phyloP scores from a whole-genome alignment of 108 stramenopile species.

The Fragilaria crotonensis region DNA sequence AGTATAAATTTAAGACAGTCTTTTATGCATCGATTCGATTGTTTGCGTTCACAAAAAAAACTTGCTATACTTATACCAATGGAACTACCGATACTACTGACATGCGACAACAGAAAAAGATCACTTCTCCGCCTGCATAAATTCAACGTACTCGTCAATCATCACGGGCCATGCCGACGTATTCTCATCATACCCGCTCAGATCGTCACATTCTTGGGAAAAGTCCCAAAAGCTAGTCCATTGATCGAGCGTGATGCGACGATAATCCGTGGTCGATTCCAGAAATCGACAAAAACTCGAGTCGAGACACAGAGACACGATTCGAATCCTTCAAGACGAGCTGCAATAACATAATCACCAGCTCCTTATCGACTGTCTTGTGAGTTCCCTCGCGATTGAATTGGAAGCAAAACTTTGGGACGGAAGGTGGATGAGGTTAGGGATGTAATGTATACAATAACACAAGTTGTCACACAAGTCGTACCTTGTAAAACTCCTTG shows the following conservation, averaged over 20 bases:
- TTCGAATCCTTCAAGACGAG: conserved; percentile 44
- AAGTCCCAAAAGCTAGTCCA: conserved; percentile 87
- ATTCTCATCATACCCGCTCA: conserved; percentile 72
- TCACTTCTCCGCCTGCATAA: no score
- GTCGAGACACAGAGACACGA: conserved; percentile 33
- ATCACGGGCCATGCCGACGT: conserved; percentile 80
- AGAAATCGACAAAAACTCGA: conserved; percentile 65
- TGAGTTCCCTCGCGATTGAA: conserved; percentile 89
- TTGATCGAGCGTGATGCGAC: conserved; percentile 79
- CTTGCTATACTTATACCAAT: background rate
- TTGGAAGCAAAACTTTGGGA: conserved; percentile 73
- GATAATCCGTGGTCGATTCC: conserved; percentile 47
- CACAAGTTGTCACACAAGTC: conserved; percentile 15
- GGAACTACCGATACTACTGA: background rate
- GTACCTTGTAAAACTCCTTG: conserved; percentile 88
- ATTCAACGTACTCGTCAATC: conserved; percentile 81
- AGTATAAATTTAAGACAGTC: no score
- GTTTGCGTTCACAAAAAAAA: no score
- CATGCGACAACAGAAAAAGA: conserved; percentile 2
- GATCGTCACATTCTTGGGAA: conserved; percentile 58
- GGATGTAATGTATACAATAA: conserved; percentile 1
- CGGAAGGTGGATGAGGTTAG: background rate
- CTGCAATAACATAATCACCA: conserved; percentile 67
- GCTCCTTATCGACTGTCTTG: conserved; percentile 84
- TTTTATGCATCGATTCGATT: no score